phyloP scores from a whole-genome alignment of 2,329 filamentous ascomycete genomes.

The Trichoderma semiorbis region DNA sequence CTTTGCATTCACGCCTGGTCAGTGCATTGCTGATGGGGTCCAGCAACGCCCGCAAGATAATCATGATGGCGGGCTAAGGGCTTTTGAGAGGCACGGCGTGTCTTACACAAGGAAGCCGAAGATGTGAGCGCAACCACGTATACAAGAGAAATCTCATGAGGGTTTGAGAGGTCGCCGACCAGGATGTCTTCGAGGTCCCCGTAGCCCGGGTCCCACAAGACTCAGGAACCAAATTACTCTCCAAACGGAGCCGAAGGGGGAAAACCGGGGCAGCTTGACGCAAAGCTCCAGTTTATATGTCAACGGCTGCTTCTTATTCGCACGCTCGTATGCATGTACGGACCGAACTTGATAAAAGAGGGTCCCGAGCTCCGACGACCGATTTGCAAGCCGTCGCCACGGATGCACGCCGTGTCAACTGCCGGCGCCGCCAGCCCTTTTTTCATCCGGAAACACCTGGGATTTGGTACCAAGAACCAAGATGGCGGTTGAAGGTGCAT shows the following conservation, averaged over 20 bases:
- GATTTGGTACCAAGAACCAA: not conserved
- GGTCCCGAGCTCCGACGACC: conserved; percentile 9
- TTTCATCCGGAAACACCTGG: conserved; percentile 7
- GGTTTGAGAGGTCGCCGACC: conserved; percentile 10
- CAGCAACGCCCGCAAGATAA: conserved; percentile 8
- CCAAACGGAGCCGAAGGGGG: not conserved
- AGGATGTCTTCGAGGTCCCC: conserved; percentile 14
- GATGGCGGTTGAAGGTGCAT: not conserved
- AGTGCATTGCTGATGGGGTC: not conserved
- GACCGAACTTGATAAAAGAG: conserved; percentile 3
- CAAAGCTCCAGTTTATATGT: not conserved
- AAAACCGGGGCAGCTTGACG: not conserved
- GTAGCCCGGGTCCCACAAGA: conserved; percentile 4
- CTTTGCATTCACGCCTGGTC: not conserved
- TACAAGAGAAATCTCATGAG: not conserved
- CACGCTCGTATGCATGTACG: conserved; percentile 8
- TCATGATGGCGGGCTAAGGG: not conserved
- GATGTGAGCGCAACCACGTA: not conserved
- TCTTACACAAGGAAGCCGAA: conserved; percentile 7
- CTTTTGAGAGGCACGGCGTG: not conserved
- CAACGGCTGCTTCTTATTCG: conserved; percentile 11
- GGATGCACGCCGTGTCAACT: conserved; percentile 8
- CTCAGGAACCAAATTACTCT: conserved; percentile 12
- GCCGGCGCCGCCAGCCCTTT: conserved; percentile 2
- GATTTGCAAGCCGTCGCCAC: conserved; percentile 10